A percentile compares a stretch with the other conserved stretches of the same genome.
phyloP scores from a whole-genome alignment of 2,329 filamentous ascomycete species.

The Alternaria postmessia region DNA sequence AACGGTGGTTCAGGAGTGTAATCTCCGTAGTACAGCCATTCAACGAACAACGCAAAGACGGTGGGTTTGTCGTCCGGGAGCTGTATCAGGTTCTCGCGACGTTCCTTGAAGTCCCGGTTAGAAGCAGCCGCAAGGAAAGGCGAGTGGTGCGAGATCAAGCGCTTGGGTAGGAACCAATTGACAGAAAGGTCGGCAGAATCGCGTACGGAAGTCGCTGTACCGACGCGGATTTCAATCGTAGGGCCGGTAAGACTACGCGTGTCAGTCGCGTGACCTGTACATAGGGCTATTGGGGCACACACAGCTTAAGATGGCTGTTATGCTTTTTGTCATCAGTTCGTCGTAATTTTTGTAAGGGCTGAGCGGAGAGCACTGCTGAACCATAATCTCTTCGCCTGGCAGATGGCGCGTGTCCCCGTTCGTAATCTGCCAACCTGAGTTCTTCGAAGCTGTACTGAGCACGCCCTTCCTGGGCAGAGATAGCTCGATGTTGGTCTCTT shows the following conservation, averaged over 20 bases:
- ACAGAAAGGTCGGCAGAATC: background rate
- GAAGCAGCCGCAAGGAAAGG: conserved; percentile 20
- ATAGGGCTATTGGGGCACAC: background rate
- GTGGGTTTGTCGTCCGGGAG: conserved; percentile 20
- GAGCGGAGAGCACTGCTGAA: background rate
- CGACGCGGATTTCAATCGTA: conserved; percentile 13
- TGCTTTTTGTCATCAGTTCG: conserved; percentile 3
- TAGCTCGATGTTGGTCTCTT: background rate
- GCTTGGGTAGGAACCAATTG: conserved; percentile 18
- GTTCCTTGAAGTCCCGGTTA: conserved; percentile 21
- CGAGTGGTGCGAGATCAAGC: conserved; percentile 21
- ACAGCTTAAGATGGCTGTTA: conserved; percentile 10
- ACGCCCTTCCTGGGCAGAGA: conserved; percentile 2
- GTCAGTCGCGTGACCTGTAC: background rate
- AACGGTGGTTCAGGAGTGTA: conserved; percentile 10
- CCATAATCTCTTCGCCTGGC: background rate
- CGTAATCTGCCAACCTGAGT: conserved; percentile 8
- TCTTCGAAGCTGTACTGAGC: conserved; percentile 2
- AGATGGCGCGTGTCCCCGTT: conserved; percentile 1
- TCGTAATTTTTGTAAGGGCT: background rate
- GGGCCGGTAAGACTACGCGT: conserved; percentile 13
- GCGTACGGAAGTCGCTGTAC: background rate
- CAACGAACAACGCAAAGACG: conserved; percentile 22
- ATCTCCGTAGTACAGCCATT: conserved; percentile 27
- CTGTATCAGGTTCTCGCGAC: conserved; percentile 14